These are phyloP conservation scores for Dianthus caryophyllus DNA, from an alignment of 148 eudicot species.

Conservation along the genomic window DNA sequence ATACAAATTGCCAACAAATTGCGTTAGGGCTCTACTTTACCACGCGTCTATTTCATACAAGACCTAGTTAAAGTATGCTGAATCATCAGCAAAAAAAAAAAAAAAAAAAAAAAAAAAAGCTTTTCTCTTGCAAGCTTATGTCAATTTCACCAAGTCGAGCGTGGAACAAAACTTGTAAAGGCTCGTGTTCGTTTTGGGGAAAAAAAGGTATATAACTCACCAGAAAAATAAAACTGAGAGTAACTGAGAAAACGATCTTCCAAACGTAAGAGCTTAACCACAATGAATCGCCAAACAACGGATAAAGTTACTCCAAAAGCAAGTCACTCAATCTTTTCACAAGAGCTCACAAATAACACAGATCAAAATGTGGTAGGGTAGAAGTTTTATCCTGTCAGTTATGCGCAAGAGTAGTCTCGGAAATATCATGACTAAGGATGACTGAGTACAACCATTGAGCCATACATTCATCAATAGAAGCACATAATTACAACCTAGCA, in stretches of 20 bases:
- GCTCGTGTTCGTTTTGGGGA: not conserved
- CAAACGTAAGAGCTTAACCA: too few relatives aligned
- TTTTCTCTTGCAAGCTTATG: not conserved
- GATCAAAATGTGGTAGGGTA: not conserved
- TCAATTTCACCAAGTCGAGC: not conserved
- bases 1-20: slow-evolving; percentile 16
- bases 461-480: not conserved
- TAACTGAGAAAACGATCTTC: too few relatives aligned
- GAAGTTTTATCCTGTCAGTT: not conserved
- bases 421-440: not conserved
- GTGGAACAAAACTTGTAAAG: not conserved
- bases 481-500: not conserved
- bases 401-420: not conserved
- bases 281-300: too few relatives aligned
- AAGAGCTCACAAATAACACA: too few relatives aligned
- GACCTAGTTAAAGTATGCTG: not conserved
- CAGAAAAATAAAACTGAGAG: too few relatives aligned
- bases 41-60: not conserved
- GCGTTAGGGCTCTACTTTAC: not conserved
- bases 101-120: too few relatives aligned
- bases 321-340: too few relatives aligned
- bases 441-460: not conserved
- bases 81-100: not conserved
- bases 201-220: too few relatives aligned
- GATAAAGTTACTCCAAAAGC: too few relatives aligned